Percentiles rank a stretch among this genome's conserved stretches.
These are phyloP conservation scores for Leccinellum rugosiceps DNA, from an alignment of 768 basidiomycete species.

Conservation along the genomic window DNA sequence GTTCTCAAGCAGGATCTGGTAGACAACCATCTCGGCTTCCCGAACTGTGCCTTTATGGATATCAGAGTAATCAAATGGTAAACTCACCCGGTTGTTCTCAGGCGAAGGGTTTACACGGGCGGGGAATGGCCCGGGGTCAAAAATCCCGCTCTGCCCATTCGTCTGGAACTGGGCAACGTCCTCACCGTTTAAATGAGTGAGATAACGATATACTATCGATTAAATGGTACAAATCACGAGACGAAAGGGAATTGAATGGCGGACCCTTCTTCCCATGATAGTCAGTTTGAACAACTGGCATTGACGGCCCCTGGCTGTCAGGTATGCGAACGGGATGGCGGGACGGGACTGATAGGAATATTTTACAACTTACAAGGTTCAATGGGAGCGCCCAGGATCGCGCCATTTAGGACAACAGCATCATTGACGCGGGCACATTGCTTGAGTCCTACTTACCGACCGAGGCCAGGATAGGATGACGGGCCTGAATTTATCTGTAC, in stretches of 20 bases:
- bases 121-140: neutral
- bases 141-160: neutral
- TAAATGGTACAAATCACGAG: slow-evolving; percentile 6
- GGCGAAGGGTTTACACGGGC: neutral
- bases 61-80: slow-evolving; percentile 5
- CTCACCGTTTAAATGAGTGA: neutral
- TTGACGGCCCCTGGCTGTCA: neutral
- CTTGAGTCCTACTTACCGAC: neutral
- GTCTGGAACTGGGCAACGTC: neutral
- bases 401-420: neutral
- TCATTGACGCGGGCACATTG: neutral
- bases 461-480: slow-evolving; percentile 4
- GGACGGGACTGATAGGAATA: neutral
- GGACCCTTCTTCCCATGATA: neutral
- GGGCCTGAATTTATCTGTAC: slow-evolving; percentile 28
- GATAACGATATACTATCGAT: neutral
- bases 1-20: slow-evolving; percentile 22
- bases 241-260: neutral
- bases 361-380: neutral
- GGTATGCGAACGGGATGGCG: neutral
- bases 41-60: slow-evolving; percentile 3
- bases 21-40: slow-evolving; percentile 5
- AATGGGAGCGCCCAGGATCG: neutral
- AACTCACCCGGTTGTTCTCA: slow-evolving; percentile 1
- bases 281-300: neutral